These are phyloP conservation scores for Malus hybrid DNA, from an alignment of 331 rosid species.

Conservation along the genomic window DNA sequence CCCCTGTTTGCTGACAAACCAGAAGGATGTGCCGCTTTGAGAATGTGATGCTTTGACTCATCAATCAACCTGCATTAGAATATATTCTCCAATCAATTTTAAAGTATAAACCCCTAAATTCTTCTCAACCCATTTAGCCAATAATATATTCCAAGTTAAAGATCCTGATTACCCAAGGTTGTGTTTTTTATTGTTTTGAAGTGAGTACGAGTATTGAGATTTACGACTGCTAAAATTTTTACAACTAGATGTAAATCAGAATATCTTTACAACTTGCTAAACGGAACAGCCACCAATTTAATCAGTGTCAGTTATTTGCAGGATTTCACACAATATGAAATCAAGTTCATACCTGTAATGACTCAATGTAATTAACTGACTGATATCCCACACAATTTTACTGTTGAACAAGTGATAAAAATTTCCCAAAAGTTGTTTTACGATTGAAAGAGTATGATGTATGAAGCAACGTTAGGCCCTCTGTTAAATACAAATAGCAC, in stretches of 20 bases:
- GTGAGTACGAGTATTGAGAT: background rate
- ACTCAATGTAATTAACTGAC: background rate
- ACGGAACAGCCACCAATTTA: background rate
- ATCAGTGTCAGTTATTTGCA: background rate
- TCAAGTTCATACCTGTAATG: background rate
- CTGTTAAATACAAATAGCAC: background rate
- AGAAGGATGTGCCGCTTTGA: slow-evolving; percentile 92
- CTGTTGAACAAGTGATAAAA: background rate
- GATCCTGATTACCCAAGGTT: background rate
- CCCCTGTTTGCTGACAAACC: slow-evolving; percentile 93
- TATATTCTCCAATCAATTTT: background rate
- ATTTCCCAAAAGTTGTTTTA: background rate
- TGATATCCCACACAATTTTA: background rate
- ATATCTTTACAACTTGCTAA: background rate
- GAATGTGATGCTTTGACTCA: slow-evolving; percentile 74
- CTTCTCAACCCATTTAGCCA: background rate
- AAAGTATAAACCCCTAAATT: background rate
- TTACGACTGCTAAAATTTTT: background rate
- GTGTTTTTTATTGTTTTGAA: background rate
- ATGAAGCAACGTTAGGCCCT: background rate
- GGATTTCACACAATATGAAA: background rate
- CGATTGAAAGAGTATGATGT: background rate
- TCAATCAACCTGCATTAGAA: slow-evolving; percentile 57
- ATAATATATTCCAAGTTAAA: background rate
- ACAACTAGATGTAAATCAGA: background rate